phyloP scores from a whole-genome alignment of 2,329 filamentous ascomycete species.

The Apiospora phragmitis region DNA sequence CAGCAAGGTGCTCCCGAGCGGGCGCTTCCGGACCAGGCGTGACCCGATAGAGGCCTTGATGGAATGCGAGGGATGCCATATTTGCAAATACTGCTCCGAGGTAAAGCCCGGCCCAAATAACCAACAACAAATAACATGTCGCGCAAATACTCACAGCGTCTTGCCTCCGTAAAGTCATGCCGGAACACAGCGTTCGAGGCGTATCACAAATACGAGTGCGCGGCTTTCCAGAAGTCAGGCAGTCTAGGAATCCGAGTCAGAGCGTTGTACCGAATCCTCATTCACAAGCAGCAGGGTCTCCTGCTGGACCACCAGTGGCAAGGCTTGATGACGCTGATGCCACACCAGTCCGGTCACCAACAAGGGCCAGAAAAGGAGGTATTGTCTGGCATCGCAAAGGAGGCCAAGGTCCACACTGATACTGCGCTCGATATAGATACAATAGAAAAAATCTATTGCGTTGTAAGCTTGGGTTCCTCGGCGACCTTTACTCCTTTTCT shows the following conservation, averaged over 20 bases:
- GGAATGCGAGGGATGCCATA: background rate
- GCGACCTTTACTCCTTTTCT: background rate
- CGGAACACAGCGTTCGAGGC: slow-evolving; percentile 29
- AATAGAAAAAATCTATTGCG: slow-evolving; percentile 10
- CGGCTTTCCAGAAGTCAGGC: slow-evolving; percentile 21
- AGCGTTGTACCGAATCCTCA: slow-evolving; percentile 26
- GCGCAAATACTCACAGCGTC: background rate
- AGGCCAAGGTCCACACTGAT: slow-evolving; percentile 1
- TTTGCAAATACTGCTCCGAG: slow-evolving; percentile 12
- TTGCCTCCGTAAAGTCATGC: slow-evolving; percentile 24
- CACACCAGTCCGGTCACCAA: slow-evolving; percentile 24
- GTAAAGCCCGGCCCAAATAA: background rate
- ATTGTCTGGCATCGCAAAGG: slow-evolving; percentile 13
- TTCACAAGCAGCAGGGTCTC: slow-evolving; percentile 23
- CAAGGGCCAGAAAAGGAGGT: slow-evolving; percentile 11
- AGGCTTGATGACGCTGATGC: slow-evolving; percentile 23
- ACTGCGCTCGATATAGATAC: slow-evolving; percentile 3
- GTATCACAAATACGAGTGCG: slow-evolving; percentile 34
- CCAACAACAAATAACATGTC: background rate
- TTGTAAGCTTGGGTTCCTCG: background rate
- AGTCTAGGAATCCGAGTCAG: slow-evolving; percentile 19
- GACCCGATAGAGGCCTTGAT: background rate
- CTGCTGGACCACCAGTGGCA: slow-evolving; percentile 20
- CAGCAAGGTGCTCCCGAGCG: background rate
- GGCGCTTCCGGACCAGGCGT: slow-evolving; percentile 3